Evolutionary conservation across 169 alveolate genomes (phyloP).

Genomic region (Blepharisma undulans): DNA sequence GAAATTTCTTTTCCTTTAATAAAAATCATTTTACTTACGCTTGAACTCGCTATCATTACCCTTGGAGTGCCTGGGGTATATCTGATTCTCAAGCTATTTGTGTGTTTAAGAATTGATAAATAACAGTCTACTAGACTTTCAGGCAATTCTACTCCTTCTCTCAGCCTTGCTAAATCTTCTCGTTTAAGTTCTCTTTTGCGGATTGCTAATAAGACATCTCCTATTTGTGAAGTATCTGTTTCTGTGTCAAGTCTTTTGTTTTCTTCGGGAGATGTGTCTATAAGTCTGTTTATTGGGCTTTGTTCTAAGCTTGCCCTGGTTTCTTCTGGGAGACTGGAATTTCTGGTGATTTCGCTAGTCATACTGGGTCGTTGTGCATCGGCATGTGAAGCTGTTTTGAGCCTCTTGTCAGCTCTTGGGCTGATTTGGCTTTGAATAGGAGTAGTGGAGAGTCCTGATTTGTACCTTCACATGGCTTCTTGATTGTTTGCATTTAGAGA

Average conservation of each 20-base stretch:
- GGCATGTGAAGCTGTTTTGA: not conserved
- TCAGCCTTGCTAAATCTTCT: not conserved
- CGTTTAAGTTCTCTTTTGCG: not conserved
- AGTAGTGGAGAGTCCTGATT: not conserved
- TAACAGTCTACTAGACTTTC: conserved; percentile 14
- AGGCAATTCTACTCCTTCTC: conserved; percentile 25
- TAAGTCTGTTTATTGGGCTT: no score
- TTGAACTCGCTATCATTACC: not conserved
- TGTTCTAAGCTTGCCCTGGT: no score
- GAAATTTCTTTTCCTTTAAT: not conserved
- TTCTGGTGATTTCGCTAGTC: no score
- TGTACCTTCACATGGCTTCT: not conserved
- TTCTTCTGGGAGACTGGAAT: not conserved
- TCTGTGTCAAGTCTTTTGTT: not conserved
- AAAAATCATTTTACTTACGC: not conserved
- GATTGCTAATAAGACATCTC: not conserved
- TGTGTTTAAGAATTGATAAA: not conserved
- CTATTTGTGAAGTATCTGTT: not conserved
- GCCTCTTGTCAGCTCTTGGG: not conserved
- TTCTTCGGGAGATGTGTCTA: not conserved
- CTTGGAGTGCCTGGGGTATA: not conserved
- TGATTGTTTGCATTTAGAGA: not conserved
- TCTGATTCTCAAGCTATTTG: not conserved
- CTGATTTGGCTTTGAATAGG: not conserved
- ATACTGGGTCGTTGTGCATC: no score